These are phyloP conservation scores for Coprinopsis marcescibilis DNA, from an alignment of 768 basidiomycete species.

Conservation along the genomic window DNA sequence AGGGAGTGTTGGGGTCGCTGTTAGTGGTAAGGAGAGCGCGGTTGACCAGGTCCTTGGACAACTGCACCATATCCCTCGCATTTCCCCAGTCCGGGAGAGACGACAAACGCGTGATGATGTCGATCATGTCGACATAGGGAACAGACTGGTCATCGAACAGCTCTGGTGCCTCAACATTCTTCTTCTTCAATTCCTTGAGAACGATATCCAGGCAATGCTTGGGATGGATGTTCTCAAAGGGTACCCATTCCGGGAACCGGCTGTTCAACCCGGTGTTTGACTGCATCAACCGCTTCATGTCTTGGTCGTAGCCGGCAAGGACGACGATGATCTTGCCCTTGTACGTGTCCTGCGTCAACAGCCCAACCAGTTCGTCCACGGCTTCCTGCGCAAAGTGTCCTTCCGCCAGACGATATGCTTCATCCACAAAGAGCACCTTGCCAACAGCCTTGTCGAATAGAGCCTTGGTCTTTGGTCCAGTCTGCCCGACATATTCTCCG, in stretches of 20 bases:
- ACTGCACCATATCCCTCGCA: constrained; percentile 55
- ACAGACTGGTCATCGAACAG: constrained; percentile 26
- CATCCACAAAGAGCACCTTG: constrained; percentile 65
- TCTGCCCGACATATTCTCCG: constrained; percentile 66
- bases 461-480: constrained; percentile 59
- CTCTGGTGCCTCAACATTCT: constrained; percentile 31
- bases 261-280: constrained; percentile 63
- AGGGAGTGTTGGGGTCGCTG: neutral
- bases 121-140: constrained; percentile 31
- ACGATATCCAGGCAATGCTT: constrained; percentile 47
- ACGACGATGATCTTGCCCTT: constrained; percentile 58
- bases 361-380: constrained; percentile 61
- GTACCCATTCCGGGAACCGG: constrained; percentile 58
- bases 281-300: constrained; percentile 55
- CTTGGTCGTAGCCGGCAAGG: constrained; percentile 63
- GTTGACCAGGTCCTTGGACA: constrained; percentile 43
- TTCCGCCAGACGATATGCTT: constrained; percentile 58
- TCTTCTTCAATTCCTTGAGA: constrained; percentile 39
- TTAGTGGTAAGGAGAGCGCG: constrained; percentile 26
- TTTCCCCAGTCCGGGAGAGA: constrained; percentile 59
- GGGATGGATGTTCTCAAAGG: constrained; percentile 46
- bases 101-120: constrained; percentile 35
- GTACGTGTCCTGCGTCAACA: constrained; percentile 55
- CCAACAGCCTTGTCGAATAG: constrained; percentile 62
- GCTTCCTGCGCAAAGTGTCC: constrained; percentile 68